These are phyloP conservation scores for Candida labiduridarum DNA, from an alignment of 1,139 yeast species.

Conservation along the genomic window DNA sequence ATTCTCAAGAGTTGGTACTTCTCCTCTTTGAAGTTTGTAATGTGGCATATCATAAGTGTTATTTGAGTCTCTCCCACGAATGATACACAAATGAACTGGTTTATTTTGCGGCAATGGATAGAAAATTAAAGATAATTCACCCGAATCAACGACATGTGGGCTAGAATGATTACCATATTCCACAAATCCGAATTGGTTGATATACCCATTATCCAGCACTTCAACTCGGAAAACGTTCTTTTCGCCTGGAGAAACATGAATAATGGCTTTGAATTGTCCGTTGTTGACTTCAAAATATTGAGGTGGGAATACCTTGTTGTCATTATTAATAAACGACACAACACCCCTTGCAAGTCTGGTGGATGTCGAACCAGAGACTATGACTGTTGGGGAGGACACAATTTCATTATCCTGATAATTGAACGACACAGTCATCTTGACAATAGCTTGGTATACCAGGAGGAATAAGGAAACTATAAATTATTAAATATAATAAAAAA, in stretches of 20 bases:
- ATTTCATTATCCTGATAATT: slow-evolving; percentile 40
- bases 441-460: neutral
- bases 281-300: slow-evolving; percentile 69
- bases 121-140: slow-evolving; percentile 44
- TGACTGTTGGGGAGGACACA: slow-evolving; percentile 45
- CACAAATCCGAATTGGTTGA: slow-evolving; percentile 34
- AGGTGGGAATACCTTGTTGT: slow-evolving; percentile 62
- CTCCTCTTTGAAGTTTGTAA: slow-evolving; percentile 52
- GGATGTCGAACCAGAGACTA: slow-evolving; percentile 36
- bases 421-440: slow-evolving; percentile 31
- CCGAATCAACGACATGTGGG: slow-evolving; percentile 28
- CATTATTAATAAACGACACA: slow-evolving; percentile 39
- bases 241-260: slow-evolving; percentile 69
- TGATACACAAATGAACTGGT: slow-evolving; percentile 77
- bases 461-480: neutral
- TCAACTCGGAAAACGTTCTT: slow-evolving; percentile 44
- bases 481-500: neutral
- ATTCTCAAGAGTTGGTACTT: slow-evolving; percentile 70
- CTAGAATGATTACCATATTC: slow-evolving; percentile 18
- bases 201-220: slow-evolving; percentile 26
- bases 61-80: slow-evolving; percentile 79
- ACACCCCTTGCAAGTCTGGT: slow-evolving; percentile 24
- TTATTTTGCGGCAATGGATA: slow-evolving; percentile 67
- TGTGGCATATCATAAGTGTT: slow-evolving; percentile 73
- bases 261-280: slow-evolving; percentile 72